Evolutionary conservation across 441 rosid genomes (phyloP).

Genomic region (Arabidopsis hybrid): DNA sequence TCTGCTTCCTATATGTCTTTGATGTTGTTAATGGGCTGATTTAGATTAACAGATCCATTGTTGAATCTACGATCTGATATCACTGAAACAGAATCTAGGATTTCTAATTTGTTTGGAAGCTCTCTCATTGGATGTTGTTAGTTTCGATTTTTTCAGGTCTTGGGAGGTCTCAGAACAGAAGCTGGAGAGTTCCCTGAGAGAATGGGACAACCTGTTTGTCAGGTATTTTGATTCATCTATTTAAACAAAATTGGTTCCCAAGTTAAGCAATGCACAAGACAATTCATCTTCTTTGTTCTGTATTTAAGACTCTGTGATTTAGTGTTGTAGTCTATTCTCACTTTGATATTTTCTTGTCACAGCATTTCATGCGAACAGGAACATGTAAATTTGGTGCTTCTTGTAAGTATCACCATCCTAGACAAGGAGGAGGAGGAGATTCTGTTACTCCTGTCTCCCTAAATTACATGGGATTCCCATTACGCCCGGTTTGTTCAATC

Average conservation of each 20-base stretch:
- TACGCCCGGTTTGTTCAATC: constrained; percentile 78
- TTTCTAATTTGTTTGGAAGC: constrained; percentile 14
- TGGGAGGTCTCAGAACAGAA: constrained; percentile 65
- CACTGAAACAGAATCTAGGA: constrained; percentile 17
- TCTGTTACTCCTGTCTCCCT: constrained; percentile 57
- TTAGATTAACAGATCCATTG: constrained; percentile 18
- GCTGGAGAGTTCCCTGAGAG: constrained; percentile 78
- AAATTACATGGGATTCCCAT: constrained; percentile 80
- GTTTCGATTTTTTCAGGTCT: constrained; percentile 53
- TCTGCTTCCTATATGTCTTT: constrained; percentile 23
- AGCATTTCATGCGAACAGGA: constrained; percentile 91
- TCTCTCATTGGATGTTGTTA: constrained; percentile 37
- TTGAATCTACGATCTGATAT: constrained; percentile 30
- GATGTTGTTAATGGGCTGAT: constrained; percentile 16
- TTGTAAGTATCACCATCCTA: constrained; percentile 95
- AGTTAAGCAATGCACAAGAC: constrained; percentile 12
- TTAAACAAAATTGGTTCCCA: not conserved
- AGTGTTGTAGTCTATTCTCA: constrained; percentile 22
- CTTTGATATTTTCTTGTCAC: constrained; percentile 33
- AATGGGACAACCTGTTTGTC: constrained; percentile 82
- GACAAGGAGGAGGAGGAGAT: constrained; percentile 55
- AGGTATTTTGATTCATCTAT: constrained; percentile 53
- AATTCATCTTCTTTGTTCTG: not conserved
- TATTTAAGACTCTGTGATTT: constrained; percentile 16
- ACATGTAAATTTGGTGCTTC: constrained; percentile 89